A percentile compares a stretch with the other conserved stretches of the same genome.
phyloP scores from a whole-genome alignment of 1,284 basidiomycete genomes.

The Mycena sp. region DNA sequence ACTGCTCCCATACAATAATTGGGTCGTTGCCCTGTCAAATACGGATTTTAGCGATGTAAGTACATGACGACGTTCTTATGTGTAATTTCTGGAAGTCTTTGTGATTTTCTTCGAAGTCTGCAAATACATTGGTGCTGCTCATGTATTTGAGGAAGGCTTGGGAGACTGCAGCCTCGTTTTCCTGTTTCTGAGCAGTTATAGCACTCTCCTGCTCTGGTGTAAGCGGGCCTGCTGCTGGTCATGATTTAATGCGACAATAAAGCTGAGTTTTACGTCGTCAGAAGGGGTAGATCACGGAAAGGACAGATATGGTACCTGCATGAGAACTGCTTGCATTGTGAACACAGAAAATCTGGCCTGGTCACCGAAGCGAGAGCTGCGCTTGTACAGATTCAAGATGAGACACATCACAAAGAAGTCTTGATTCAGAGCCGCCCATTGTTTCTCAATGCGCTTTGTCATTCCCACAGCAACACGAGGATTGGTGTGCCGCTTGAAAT shows the following conservation, averaged over 20 bases:
- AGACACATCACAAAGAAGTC: neutral
- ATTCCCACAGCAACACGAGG: neutral
- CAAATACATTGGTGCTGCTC: neutral
- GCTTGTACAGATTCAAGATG: conserved; percentile 7
- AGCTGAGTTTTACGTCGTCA: neutral
- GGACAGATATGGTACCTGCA: neutral
- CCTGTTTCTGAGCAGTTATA: neutral
- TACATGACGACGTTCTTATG: neutral
- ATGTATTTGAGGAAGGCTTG: conserved; percentile 1
- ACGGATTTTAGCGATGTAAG: neutral
- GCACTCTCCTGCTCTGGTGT: too few species aligned
- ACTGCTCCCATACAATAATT: conserved; percentile 12
- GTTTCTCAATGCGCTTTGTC: conserved; percentile 9
- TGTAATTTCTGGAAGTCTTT: neutral
- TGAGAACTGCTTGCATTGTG: neutral
- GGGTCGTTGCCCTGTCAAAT: conserved; percentile 12
- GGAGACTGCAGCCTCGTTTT: neutral
- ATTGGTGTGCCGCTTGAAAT: neutral
- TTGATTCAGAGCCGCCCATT: conserved; percentile 3
- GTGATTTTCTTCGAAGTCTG: neutral
- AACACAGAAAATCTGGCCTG: conserved; percentile 1
- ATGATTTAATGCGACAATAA: neutral
- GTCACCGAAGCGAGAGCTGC: neutral
- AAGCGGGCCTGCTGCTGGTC: neutral
- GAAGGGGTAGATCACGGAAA: neutral